Evolutionary conservation across 441 rosid genomes (phyloP).

Genomic region (Pelargonium citronellum): DNA sequence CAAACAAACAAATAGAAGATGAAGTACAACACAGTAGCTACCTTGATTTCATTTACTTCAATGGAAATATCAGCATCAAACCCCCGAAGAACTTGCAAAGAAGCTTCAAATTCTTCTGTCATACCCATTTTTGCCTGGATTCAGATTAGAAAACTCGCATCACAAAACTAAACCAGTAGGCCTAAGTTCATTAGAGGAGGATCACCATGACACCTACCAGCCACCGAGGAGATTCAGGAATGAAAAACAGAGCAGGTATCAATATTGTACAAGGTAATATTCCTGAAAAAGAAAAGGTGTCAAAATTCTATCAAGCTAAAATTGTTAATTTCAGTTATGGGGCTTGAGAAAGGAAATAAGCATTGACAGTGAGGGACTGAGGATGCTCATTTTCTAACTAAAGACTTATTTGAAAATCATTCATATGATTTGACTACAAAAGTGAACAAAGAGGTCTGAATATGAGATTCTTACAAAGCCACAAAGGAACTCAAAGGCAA

Average conservation of each 20-base stretch:
- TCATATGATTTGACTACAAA: too few species aligned
- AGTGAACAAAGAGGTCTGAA: too few species aligned
- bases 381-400: too few species aligned
- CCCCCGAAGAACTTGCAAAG: constrained; percentile 70
- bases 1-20: too few species aligned
- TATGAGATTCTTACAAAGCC: not conserved
- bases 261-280: constrained; percentile 46
- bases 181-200: not conserved
- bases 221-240: constrained; percentile 80
- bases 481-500: not conserved
- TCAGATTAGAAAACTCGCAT: constrained; percentile 6
- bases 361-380: too few species aligned
- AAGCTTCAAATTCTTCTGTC: constrained; percentile 70
- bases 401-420: too few species aligned
- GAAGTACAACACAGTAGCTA: constrained; percentile 21
- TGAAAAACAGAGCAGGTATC: constrained; percentile 71
- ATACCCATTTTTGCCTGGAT: constrained; percentile 67
- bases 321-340: too few species aligned
- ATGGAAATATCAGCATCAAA: constrained; percentile 74
- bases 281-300: constrained; percentile 32
- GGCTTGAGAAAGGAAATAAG: too few species aligned
- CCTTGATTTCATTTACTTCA: constrained; percentile 75
- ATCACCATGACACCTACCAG: constrained; percentile 38
- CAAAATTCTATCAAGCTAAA: too few species aligned
- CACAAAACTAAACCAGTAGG: not conserved